Conservation (phyloP, 2,329 filamentous ascomycete species). For the Capronia americana region DNA sequence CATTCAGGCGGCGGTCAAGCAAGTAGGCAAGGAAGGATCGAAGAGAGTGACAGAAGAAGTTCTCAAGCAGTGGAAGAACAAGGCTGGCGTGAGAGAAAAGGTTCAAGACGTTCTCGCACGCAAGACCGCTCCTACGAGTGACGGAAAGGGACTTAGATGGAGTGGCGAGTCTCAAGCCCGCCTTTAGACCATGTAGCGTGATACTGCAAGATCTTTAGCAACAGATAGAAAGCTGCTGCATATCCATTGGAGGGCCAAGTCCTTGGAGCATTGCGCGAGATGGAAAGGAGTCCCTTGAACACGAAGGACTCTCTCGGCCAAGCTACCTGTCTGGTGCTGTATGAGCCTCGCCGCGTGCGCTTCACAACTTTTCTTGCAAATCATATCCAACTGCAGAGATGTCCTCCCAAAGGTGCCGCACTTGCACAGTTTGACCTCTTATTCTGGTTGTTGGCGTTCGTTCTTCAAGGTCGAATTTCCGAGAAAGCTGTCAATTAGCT, state of each 20-base stretch:
- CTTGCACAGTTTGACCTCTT: background rate
- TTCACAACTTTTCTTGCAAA: background rate
- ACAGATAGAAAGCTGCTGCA: conserved; percentile 1
- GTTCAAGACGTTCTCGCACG: conserved; percentile 71
- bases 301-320: background rate
- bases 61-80: conserved; percentile 63
- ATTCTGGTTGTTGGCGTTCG: background rate
- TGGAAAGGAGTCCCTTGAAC: no score
- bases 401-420: background rate
- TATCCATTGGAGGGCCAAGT: background rate
- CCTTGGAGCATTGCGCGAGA: background rate
- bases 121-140: conserved; percentile 59
- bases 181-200: background rate
- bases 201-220: background rate
- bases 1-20: conserved; percentile 55
- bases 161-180: conserved; percentile 19
- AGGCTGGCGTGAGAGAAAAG: conserved; percentile 73
- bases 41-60: conserved; percentile 70
- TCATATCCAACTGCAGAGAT: background rate
- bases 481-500: background rate
- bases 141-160: conserved; percentile 47
- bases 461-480: background rate
- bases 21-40: conserved; percentile 54
- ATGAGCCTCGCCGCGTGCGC: background rate
- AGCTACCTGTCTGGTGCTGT: background rate